Base-by-base conservation (phyloP, 2,329 filamentous ascomycete genomes). In the Dactylonectria macrodidyma region DNA sequence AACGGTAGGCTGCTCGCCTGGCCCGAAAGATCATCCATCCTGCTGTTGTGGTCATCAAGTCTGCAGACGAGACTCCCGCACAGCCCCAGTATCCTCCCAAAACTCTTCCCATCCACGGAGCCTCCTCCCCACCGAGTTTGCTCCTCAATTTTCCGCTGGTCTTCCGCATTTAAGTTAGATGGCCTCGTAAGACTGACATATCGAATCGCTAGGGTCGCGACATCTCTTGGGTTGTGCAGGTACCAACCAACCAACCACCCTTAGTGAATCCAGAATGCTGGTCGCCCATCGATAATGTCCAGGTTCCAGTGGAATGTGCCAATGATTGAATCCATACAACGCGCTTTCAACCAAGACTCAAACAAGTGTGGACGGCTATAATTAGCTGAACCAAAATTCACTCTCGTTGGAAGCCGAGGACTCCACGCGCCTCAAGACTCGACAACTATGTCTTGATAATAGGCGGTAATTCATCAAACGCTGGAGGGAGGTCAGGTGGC, bases 121-220 rank as follows among this genome's bases (percentile, higher is more conserved):
- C 68, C 66, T 70, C 68, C 75, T 77, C 73, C 75, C 64, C 75
- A 76, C 74, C 75, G 73, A 76, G 72, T 73, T 34, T 62, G 62
- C 66, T 66, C 66, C 68, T 64, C 66, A 41, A 65, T 67, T 19
- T 38, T 62, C 44, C 46, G 55, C 62, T 62, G 50, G 48, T 34
- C 36, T 48, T 59, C 44, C n/a, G 50, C 47, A 50, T 33, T 44
- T 41, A 22, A 36, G 3, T 46, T 38, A 64, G 9, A 58, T 58
- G 61, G 26, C n/a, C 26, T 7, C 41, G 19, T 19, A 30, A 10
- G 44, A n/a, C 47, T 30, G 33, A 38, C 10, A 19, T 36, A 2
- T 47, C n/a, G 30, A 62, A 50, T 36, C 19, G 41, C 33, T 41
- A 38, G 14, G 19, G 19, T 26, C 26, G 33, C 59, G 41, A 24